phyloP scores from a whole-genome alignment of 2,329 filamentous ascomycete genomes.

The Cladosporium austrohemisphaericum region DNA sequence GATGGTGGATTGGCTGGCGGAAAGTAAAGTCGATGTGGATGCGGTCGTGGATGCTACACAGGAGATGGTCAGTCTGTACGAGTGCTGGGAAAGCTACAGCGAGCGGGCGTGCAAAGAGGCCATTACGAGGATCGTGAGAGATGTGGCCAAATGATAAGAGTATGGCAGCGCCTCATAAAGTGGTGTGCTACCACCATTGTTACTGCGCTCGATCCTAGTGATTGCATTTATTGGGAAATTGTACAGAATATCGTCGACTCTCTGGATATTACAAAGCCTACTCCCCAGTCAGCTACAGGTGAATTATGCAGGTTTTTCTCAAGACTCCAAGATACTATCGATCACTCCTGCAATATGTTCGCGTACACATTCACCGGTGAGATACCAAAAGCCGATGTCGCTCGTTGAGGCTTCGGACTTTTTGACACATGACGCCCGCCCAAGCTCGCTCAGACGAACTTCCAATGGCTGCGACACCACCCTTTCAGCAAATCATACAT shows the following conservation, averaged over 20 bases:
- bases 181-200: too few relatives aligned
- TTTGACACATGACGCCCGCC: background rate
- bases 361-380: too few relatives aligned
- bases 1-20: constrained; percentile 76
- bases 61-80: constrained; percentile 86
- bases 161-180: too few relatives aligned
- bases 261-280: too few relatives aligned
- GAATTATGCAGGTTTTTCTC: too few relatives aligned
- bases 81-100: constrained; percentile 64
- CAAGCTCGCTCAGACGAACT: background rate
- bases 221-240: too few relatives aligned
- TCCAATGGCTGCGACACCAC: constrained; percentile 7
- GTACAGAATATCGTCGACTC: too few relatives aligned
- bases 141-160: constrained; percentile 52
- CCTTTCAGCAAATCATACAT: background rate
- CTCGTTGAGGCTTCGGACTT: background rate
- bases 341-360: too few relatives aligned
- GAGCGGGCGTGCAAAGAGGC: constrained; percentile 63
- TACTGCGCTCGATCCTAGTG: too few relatives aligned
- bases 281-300: too few relatives aligned
- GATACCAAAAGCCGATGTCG: background rate
- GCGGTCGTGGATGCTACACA: constrained; percentile 85
- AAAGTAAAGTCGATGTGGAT: constrained; percentile 79
- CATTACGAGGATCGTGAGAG: constrained; percentile 60
- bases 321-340: too few relatives aligned